Evolutionary conservation across 2,329 filamentous ascomycete species (phyloP), one percentile per base, ranked within the genome.

Genomic region (Sporothrix protearum): DNA sequence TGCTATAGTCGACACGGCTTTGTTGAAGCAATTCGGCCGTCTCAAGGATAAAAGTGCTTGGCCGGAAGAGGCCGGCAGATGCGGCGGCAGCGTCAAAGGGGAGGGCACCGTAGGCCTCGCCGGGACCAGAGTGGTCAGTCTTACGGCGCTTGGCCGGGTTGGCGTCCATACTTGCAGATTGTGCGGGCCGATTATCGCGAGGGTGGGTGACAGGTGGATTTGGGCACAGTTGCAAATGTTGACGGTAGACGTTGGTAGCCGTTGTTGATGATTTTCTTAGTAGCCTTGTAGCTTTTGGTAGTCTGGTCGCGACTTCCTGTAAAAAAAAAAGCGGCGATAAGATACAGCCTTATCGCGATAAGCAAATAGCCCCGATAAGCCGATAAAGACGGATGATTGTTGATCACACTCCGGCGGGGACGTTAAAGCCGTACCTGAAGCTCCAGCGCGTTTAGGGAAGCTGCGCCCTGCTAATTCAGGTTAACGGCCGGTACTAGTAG

Each of bases 11-110:
- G 28, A 88, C 77, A 71, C 82, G 84, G 71, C 85, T 82, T 73
- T 88, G 85, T 72, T 83, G 84, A 72, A 89, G 77, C 22, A 90
- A 80, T 78, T 90, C 87, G 61, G 88, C 85, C 2, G 87, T 86
- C 78, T 89, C 85, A 67, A 89, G 78, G 64, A 87, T 81, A 74
- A 89, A 89, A 45, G 86, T 84, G 77, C 85, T 87, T 19, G 85
- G 77, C 45, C 78, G 76, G 10, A 78, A 79, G 16, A 79, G 71
- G 51, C 79, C 79, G 2, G 76, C 77, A 3, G 78, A 76, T 1
- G 77, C 75, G 6, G 77, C 78, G 7, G 77, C 77, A 0, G 78
- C 73, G 33, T 78, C 76, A 30, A 79, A 63, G 7, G 64, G 45
- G 12, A 73, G 63, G 36, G 69, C 39, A 10, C 57, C 49, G 36